These are phyloP conservation scores for Pelargonium cotyledonis DNA, from an alignment of 441 rosid species.

Conservation along the genomic window DNA sequence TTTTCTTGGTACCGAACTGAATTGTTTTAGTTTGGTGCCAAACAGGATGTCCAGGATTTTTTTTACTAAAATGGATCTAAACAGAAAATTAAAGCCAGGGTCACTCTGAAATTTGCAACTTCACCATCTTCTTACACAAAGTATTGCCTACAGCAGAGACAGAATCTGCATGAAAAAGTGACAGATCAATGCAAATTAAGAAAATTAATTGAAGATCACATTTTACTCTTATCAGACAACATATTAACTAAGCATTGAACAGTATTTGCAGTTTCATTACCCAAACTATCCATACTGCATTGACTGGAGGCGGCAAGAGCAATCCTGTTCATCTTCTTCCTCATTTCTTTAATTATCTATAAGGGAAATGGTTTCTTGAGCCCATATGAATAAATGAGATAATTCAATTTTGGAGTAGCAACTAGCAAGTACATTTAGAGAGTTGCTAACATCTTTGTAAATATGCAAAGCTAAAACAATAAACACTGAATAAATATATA, in stretches of 20 bases:
- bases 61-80: no score
- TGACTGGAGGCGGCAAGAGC: no score
- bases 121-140: conserved; percentile 10
- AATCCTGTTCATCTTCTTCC: no score
- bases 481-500: no score
- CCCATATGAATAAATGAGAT: no score
- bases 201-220: background rate
- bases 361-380: no score
- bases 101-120: conserved; percentile 2
- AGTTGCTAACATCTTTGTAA: no score
- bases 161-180: conserved; percentile 20
- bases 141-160: background rate
- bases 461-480: no score
- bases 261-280: background rate
- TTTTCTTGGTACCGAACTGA: background rate
- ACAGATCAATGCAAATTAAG: background rate
- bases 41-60: conserved; percentile 14
- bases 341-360: no score
- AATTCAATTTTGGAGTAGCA: no score
- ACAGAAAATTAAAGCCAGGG: background rate
- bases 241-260: background rate
- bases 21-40: background rate
- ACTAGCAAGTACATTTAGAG: no score
- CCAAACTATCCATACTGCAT: no score
- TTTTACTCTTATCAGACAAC: background rate